phyloP scores from a whole-genome alignment of 768 basidiomycete species.

The Suillus ampliporus region DNA sequence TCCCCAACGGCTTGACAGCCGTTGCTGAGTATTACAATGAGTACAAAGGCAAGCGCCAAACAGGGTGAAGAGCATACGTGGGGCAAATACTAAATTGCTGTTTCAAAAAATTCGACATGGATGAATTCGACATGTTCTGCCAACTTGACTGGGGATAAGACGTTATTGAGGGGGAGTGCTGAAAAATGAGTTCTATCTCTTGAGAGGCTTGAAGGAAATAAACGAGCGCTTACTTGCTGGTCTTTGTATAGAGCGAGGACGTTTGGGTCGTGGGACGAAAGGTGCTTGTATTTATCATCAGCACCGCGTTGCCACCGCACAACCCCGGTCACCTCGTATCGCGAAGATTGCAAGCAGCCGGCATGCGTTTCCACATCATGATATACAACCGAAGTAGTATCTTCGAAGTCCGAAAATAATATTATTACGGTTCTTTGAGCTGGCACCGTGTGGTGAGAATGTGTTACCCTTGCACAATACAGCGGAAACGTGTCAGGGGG shows the following conservation, averaged over 20 bases:
- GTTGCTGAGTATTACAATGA: slow-evolving; percentile 64
- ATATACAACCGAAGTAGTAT: neutral
- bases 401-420: neutral
- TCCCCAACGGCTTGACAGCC: slow-evolving; percentile 96
- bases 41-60: slow-evolving; percentile 7
- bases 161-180: neutral
- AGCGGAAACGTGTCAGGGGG: slow-evolving; percentile 18
- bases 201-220: slow-evolving; percentile 7
- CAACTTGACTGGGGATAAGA: slow-evolving; percentile 69
- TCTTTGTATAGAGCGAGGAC: neutral
- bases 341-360: neutral
- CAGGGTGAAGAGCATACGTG: slow-evolving; percentile 59
- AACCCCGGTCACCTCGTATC: neutral
- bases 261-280: neutral
- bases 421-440: slow-evolving; percentile 4
- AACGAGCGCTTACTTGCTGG: neutral
- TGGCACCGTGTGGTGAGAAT: slow-evolving; percentile 12
- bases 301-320: slow-evolving; percentile 7
- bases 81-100: slow-evolving; percentile 93
- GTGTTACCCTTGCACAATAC: slow-evolving; percentile 11
- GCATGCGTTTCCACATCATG: neutral
- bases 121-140: slow-evolving; percentile 81
- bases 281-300: slow-evolving; percentile 16
- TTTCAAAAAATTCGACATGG: slow-evolving; percentile 74
- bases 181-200: neutral